phyloP scores from a whole-genome alignment of 345 rosid species.

The Moringa oleifera region DNA sequence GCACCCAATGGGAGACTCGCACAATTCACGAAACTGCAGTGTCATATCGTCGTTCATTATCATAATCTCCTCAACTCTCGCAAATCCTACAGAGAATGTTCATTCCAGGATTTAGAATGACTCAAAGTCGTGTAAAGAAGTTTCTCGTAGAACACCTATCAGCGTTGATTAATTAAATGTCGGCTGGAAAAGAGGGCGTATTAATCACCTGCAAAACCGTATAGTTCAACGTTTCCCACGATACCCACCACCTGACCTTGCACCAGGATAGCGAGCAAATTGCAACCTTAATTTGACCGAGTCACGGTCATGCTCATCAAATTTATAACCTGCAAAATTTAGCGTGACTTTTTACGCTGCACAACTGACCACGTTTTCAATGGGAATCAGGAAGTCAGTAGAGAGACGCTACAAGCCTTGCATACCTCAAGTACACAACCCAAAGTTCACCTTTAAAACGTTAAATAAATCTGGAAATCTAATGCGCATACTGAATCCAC shows the following conservation, averaged over 20 bases:
- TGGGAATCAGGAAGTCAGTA: conserved; percentile 18
- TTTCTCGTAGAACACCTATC: conserved; percentile 23
- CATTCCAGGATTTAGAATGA: conserved; percentile 33
- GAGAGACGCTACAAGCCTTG: conserved; percentile 18
- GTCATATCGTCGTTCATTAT: conserved; percentile 26
- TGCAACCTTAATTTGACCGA: conserved; percentile 56
- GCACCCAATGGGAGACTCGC: conserved; percentile 17
- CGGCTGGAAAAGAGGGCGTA: conserved; percentile 21
- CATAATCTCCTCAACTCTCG: conserved; percentile 29
- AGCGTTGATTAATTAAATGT: conserved; percentile 25
- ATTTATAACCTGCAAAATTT: conserved; percentile 70
- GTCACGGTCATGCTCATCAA: conserved; percentile 67
- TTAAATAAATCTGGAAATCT: conserved; percentile 7
- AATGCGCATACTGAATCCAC: neutral
- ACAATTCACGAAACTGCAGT: conserved; percentile 28
- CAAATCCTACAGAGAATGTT: conserved; percentile 44
- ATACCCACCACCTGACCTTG: conserved; percentile 68
- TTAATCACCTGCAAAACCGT: conserved; percentile 37
- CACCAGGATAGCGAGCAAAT: conserved; percentile 79
- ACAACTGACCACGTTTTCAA: conserved; percentile 24
- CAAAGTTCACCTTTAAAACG: conserved; percentile 8
- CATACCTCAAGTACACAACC: conserved; percentile 11
- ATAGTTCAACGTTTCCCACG: conserved; percentile 55
- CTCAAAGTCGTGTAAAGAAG: conserved; percentile 24
- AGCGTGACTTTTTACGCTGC: conserved; percentile 40